These are phyloP conservation scores for Plasmodium vivax DNA, from an alignment of 169 alveolate species.

Conservation along the genomic window DNA sequence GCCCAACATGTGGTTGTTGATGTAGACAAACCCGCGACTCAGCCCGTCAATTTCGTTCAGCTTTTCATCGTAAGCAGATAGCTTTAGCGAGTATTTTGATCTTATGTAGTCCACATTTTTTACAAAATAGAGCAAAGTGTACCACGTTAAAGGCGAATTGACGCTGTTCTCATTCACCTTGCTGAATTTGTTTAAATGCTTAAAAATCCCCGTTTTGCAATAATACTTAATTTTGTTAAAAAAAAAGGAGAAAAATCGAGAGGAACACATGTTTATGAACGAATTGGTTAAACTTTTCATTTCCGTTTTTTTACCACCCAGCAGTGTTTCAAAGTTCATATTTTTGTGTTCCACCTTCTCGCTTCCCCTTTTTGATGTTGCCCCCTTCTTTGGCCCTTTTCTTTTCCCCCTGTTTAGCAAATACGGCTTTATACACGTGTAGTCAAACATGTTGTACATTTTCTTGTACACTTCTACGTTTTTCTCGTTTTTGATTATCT, in stretches of 20 bases:
- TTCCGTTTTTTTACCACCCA: slow-evolving; percentile 16
- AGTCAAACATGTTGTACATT: slow-evolving; percentile 54
- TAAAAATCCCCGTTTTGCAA: slow-evolving; percentile 69
- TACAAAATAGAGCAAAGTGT: slow-evolving; percentile 48
- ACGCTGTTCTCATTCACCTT: slow-evolving; percentile 40
- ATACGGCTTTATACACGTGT: neutral
- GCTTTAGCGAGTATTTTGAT: slow-evolving; percentile 57
- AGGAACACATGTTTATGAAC: slow-evolving; percentile 53
- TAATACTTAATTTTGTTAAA: slow-evolving; percentile 71
- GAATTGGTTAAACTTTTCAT: slow-evolving; percentile 57
- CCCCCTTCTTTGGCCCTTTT: neutral
- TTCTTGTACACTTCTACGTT: slow-evolving; percentile 41
- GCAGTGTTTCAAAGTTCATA: neutral
- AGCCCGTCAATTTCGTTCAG: slow-evolving; percentile 39
- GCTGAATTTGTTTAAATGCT: slow-evolving; percentile 45
- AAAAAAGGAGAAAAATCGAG: slow-evolving; percentile 47
- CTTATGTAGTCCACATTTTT: slow-evolving; percentile 58
- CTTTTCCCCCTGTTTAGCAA: neutral
- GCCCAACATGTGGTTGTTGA: slow-evolving; percentile 71
- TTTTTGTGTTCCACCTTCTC: neutral
- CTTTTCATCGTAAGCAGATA: slow-evolving; percentile 27
- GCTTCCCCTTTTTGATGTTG: neutral
- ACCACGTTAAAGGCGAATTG: slow-evolving; percentile 64
- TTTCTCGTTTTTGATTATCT: slow-evolving; percentile 71
- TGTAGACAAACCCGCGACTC: slow-evolving; percentile 69